These are phyloP conservation scores for Monosporozyma yasuniensis DNA, from an alignment of 805 yeast genomes.

Conservation along the genomic window DNA sequence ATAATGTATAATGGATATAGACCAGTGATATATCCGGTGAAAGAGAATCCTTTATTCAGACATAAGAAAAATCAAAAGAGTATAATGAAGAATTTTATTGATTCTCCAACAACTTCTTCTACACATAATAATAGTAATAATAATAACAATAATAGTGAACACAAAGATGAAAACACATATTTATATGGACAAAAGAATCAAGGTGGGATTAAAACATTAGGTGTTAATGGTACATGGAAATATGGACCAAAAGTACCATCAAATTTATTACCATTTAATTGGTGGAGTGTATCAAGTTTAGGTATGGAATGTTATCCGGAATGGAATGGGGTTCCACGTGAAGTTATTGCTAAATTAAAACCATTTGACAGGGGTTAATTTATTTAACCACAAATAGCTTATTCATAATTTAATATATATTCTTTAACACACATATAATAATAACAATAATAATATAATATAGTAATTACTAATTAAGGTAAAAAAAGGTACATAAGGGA, in stretches of 20 bases:
- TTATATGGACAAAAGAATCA: conserved; percentile 9
- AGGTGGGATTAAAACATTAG: conserved; percentile 26
- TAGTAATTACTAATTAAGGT: not conserved
- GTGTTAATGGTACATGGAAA: conserved; percentile 28
- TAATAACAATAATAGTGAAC: not conserved
- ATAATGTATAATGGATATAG: conserved; percentile 28
- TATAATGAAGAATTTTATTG: not conserved
- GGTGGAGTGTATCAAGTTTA: conserved; percentile 25
- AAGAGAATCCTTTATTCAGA: conserved; percentile 26
- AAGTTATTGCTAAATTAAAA: conserved; percentile 16
- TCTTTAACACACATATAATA: not conserved
- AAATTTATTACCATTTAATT: conserved; percentile 17
- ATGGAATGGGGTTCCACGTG: conserved; percentile 24
- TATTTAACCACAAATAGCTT: not conserved
- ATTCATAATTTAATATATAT: not conserved
- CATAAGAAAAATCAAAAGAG: conserved; percentile 1
- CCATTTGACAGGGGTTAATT: conserved; percentile 18
- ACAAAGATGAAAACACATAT: not conserved
- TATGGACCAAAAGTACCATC: conserved; percentile 20
- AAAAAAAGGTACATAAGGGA: not conserved
- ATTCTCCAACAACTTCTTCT: not conserved
- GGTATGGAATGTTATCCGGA: conserved; percentile 29
- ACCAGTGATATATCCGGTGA: conserved; percentile 27
- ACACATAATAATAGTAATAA: not conserved
- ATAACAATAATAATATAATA: not conserved